phyloP scores from a whole-genome alignment of 75 land plant species.

The Isoetes taiwanensis region DNA sequence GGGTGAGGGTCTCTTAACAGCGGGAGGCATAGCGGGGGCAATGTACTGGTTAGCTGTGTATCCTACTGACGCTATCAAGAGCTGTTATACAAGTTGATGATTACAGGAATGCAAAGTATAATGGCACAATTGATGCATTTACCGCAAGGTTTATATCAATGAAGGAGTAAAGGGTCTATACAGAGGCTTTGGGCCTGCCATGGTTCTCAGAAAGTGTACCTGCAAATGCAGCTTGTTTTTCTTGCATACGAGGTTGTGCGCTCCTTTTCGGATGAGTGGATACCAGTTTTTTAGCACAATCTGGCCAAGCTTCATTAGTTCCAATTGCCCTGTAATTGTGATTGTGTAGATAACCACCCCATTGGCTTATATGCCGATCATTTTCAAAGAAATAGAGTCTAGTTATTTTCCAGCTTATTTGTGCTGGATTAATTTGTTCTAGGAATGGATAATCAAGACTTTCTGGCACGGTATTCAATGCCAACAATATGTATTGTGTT shows the following conservation, averaged over 20 bases:
- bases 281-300: too few relatives aligned
- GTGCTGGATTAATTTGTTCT: too few relatives aligned
- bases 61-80: slow-evolving; percentile 93
- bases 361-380: too few relatives aligned
- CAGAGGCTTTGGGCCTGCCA: slow-evolving; percentile 93
- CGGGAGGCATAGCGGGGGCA: slow-evolving; percentile 93
- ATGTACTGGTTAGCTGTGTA: slow-evolving; percentile 75
- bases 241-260: slow-evolving; percentile 78
- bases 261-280: too few relatives aligned
- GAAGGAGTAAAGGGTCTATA: slow-evolving; percentile 91
- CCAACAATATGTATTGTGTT: too few relatives aligned
- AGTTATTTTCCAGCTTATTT: too few relatives aligned
- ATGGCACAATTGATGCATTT: slow-evolving; percentile 75
- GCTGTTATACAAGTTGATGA: slow-evolving; percentile 88
- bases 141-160: slow-evolving; percentile 38
- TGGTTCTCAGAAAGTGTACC: slow-evolving; percentile 96
- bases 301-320: too few relatives aligned
- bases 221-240: slow-evolving; percentile 97
- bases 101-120: slow-evolving; percentile 65
- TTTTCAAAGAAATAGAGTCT: too few relatives aligned
- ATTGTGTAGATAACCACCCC: too few relatives aligned
- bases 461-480: too few relatives aligned
- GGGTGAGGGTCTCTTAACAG: slow-evolving; percentile 52
- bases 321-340: too few relatives aligned
- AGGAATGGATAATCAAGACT: too few relatives aligned